These are phyloP conservation scores for Talaromyces atroroseus DNA, from an alignment of 2,329 filamentous ascomycete species.

Conservation along the genomic window DNA sequence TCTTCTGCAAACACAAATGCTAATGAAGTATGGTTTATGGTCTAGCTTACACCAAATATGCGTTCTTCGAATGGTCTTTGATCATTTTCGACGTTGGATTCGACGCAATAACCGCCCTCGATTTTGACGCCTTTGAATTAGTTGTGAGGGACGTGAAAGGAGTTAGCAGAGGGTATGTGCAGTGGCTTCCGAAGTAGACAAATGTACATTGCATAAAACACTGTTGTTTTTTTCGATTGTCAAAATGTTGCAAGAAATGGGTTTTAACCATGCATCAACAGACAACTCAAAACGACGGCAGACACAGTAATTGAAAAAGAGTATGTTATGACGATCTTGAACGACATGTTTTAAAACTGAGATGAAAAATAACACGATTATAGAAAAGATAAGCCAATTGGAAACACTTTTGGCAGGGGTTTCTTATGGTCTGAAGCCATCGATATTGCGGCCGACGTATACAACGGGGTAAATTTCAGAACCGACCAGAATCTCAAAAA, in stretches of 20 bases:
- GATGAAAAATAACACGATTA: slow-evolving; percentile 16
- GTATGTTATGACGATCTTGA: slow-evolving; percentile 46
- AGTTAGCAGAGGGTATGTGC: slow-evolving; percentile 95
- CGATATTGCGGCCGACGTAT: slow-evolving; percentile 81
- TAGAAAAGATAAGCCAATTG: slow-evolving; percentile 71
- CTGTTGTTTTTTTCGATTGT: slow-evolving; percentile 30
- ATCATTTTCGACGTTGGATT: slow-evolving; percentile 95
- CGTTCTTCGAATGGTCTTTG: slow-evolving; percentile 96
- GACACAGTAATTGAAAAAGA: slow-evolving; percentile 62
- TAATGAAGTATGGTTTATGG: background rate
- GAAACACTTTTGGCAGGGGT: slow-evolving; percentile 61
- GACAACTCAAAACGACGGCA: slow-evolving; percentile 45
- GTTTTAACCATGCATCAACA: slow-evolving; percentile 36
- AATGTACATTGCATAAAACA: slow-evolving; percentile 44
- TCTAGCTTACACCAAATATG: slow-evolving; percentile 89
- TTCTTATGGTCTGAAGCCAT: slow-evolving; percentile 71
- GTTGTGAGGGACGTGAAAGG: slow-evolving; percentile 85
- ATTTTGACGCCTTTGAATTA: slow-evolving; percentile 86
- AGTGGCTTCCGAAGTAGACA: slow-evolving; percentile 85
- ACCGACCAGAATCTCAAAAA: background rate
- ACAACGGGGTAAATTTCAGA: slow-evolving; percentile 66
- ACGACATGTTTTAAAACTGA: background rate
- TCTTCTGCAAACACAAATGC: slow-evolving; percentile 3
- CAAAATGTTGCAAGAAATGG: slow-evolving; percentile 28
- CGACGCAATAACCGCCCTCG: slow-evolving; percentile 86